Conservation (phyloP, 2,329 filamentous ascomycete genomes). For the Colletotrichum sp. region DNA sequence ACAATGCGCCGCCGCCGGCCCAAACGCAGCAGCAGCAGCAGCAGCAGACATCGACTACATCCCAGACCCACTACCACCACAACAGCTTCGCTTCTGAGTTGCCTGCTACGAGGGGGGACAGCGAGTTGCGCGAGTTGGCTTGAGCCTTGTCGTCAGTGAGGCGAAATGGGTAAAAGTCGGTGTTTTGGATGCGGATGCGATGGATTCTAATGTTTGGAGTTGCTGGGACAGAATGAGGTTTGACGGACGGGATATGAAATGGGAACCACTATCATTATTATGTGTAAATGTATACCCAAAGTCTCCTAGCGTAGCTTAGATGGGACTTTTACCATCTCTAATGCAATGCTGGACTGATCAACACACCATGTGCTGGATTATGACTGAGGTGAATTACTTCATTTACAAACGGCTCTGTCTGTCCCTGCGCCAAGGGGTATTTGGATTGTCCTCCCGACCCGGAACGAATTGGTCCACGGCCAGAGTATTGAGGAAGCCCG, state of each 20-base stretch:
- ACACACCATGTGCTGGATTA: neutral
- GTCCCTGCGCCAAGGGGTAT: constrained; percentile 43
- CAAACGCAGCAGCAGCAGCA: neutral
- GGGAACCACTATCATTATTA: neutral
- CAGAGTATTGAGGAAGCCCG: constrained; percentile 64
- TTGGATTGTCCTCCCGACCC: constrained; percentile 46
- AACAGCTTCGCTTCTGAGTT: constrained; percentile 29
- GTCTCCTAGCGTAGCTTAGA: neutral
- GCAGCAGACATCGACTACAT: neutral
- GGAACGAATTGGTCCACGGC: constrained; percentile 53
- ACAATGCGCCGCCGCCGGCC: neutral
- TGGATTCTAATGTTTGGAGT: neutral
- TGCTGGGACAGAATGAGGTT: neutral
- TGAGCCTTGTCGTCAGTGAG: constrained; percentile 4
- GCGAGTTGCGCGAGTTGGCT: constrained; percentile 36
- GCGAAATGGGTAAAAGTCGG: neutral
- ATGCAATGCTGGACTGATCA: neutral
- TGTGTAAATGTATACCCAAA: neutral
- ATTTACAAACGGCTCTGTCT: constrained; percentile 29
- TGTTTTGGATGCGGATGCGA: neutral
- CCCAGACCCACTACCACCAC: neutral
- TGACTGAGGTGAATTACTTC: neutral
- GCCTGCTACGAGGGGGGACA: constrained; percentile 31
- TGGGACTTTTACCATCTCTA: neutral
- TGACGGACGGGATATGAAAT: neutral